phyloP scores from a whole-genome alignment of 2,329 filamentous ascomycete genomes.

The Pleoardoris graminearum region DNA sequence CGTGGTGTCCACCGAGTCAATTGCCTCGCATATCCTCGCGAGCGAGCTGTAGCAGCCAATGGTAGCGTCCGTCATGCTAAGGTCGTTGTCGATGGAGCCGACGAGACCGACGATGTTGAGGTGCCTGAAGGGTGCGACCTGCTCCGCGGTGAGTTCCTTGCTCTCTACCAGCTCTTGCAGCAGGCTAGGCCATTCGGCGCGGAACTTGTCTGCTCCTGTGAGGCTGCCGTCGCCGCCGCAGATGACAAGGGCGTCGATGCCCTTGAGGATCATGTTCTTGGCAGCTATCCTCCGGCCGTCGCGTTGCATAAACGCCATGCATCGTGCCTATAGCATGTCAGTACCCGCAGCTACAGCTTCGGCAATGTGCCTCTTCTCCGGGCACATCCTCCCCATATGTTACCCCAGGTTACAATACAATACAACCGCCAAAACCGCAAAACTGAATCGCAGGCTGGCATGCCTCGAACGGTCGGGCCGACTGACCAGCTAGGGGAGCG shows the following conservation, averaged over 20 bases:
- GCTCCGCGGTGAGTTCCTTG: conserved; percentile 69
- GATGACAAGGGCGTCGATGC: conserved; percentile 94
- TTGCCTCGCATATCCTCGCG: conserved; percentile 88
- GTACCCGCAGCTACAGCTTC: background rate
- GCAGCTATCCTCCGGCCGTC: conserved; percentile 80
- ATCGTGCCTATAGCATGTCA: conserved; percentile 63
- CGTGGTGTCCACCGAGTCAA: conserved; percentile 96
- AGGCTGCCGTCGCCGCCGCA: conserved; percentile 90
- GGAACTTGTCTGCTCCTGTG: conserved; percentile 92
- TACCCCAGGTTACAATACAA: no score
- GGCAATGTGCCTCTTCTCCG: background rate
- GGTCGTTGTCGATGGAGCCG: conserved; percentile 97
- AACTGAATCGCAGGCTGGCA: no score
- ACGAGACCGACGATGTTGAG: conserved; percentile 97
- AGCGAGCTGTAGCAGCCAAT: conserved; percentile 97
- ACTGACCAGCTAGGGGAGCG: no score
- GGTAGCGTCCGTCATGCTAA: conserved; percentile 94
- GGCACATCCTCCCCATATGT: no score
- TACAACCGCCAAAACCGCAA: no score
- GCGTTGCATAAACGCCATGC: conserved; percentile 89
- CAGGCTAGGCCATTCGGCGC: conserved; percentile 87
- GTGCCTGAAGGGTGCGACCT: conserved; percentile 76
- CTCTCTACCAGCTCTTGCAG: conserved; percentile 79
- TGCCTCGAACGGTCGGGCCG: no score
- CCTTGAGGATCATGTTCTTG: conserved; percentile 90